Base-by-base conservation (phyloP, 805 yeast genomes). In the Saccharomycodes ludwigii region DNA sequence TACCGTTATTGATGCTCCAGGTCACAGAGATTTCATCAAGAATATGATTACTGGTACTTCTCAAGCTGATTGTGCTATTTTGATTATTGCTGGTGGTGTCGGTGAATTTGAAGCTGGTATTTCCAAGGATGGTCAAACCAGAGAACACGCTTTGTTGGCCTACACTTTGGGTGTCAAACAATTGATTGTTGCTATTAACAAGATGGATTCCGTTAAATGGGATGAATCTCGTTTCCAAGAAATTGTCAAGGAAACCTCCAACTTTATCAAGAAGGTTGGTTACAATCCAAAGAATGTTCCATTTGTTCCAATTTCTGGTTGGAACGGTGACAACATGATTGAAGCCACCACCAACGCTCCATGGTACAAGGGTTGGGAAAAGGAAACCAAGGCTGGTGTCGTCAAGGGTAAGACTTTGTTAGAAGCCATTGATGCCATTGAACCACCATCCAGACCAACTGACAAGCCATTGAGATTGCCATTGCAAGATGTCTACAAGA, bases 51-150 rank as follows among this genome's bases (percentile, higher is more conserved):
- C 93, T 56, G 94, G 94, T 76, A 81, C 91, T 50, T 76, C 91
- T 52, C 93, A 83, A 68, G 91, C 93, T 59, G 94, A 81, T 65
- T 72, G 91, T 63, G 94, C 94, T 55, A 75, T 82, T 48, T 73
- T 82, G 59, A 83, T 83, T 56, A 80, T 82, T 61, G 93, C 88
- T 58, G 82, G 86, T 63, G 88, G 91, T 66, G 73, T 73, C 58
- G 91, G 91, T 80, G 94, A 82, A 65, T 82, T 81, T 74, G 94
- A 81, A 71, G 86, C 93, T 55, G 94, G 93, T 68, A 82, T 82
- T 71, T 79, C 91, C 58, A 72, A 80, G 74, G 93, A 81, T 56
- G 94, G 94, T 62, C 94, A 81, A 70, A 82, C 94, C 65, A 81
- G 88, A 71, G 94, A 82, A 69, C 93, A 80, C 73, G 93, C 94